Base-by-base conservation (phyloP, 257 asterid species). In the Ehretia macrophylla region DNA sequence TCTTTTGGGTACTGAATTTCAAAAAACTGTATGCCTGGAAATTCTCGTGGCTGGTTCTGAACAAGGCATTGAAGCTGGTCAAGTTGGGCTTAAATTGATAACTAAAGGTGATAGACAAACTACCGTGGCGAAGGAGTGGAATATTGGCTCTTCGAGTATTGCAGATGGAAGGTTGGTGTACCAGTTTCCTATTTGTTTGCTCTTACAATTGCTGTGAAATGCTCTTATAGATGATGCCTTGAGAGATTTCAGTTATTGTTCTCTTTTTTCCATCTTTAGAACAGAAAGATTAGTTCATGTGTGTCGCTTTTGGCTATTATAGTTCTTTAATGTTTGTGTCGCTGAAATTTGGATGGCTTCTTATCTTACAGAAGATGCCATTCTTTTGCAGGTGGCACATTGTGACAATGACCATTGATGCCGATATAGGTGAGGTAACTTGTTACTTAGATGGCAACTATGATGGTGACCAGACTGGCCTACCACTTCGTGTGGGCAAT, bases 21-120 rank as follows among this genome's bases (percentile, higher is more conserved):
- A 86, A 74, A 87, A 86, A 66, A 81, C 71, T 58, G 75, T 80
- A 49, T 93, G 99, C 74, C 87, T 96, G 94, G 99, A 93, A 68
- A 81, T 93, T 74, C 88, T 93, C 44, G 97, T 93, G 72, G 99
- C 97, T 60, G 99, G 99, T 67, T 80, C 99, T 32, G 99, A 93
- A 68, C 99, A 93, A 77, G 99, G 99, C 48, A 89, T 93, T 64
- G 99, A 93, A 75, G 91, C 99, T 74, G 99, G 99, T 54, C 99
- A 93, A 82, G 95, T 93, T 68, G 99, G 96, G 65, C 80, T 93
- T 42, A 85, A 97, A 50, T 64, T 89, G 56, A 89, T 93, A 55
- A 86, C 90, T 23, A 93, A 89, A 77, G 95, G 96, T 66, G 99
- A 93, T 70, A 86, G 94, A 66, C 97, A 89, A 74, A 78, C 84